Conservation (phyloP, 2,329 filamentous ascomycete species). For the Talaromyces albobiverticillius region DNA sequence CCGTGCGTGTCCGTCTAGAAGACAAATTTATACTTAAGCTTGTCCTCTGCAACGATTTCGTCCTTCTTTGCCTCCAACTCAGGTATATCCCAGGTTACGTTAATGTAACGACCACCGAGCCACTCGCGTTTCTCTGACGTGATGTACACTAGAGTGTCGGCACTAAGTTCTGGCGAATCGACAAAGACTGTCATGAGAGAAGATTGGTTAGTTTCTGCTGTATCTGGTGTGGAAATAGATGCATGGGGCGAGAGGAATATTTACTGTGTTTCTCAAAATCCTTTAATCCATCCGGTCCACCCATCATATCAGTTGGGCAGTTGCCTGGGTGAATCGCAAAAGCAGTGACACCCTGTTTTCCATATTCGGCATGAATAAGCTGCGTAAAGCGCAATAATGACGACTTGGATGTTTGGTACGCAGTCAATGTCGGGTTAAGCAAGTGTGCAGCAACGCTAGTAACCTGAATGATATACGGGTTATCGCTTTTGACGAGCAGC, state of each 20-base stretch:
- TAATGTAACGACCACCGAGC: slow-evolving; percentile 22
- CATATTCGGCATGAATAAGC: slow-evolving; percentile 45
- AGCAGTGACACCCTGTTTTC: slow-evolving; percentile 34
- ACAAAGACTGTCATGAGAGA: not conserved
- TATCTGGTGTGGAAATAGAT: not conserved
- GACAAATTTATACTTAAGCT: slow-evolving; percentile 36
- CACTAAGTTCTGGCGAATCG: slow-evolving; percentile 30
- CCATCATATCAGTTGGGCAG: slow-evolving; percentile 44
- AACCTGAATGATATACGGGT: slow-evolving; percentile 49
- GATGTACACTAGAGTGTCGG: slow-evolving; percentile 24
- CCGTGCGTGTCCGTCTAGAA: too few relatives aligned
- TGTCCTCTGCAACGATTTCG: slow-evolving; percentile 30
- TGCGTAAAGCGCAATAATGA: slow-evolving; percentile 46
- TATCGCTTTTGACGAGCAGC: slow-evolving; percentile 26
- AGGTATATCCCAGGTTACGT: slow-evolving; percentile 20
- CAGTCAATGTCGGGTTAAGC: slow-evolving; percentile 35
- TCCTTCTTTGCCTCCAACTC: slow-evolving; percentile 19
- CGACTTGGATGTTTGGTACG: slow-evolving; percentile 49
- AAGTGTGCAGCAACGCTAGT: slow-evolving; percentile 44
- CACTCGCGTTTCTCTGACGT: slow-evolving; percentile 23
- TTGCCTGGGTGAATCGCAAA: slow-evolving; percentile 47
- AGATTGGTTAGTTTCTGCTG: not conserved
- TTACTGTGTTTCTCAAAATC: slow-evolving; percentile 7
- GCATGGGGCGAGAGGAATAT: not conserved
- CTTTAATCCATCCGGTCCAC: slow-evolving; percentile 24